These are phyloP conservation scores for Fusarium veterinarium DNA, from an alignment of 2,329 filamentous ascomycete genomes.

Conservation along the genomic window DNA sequence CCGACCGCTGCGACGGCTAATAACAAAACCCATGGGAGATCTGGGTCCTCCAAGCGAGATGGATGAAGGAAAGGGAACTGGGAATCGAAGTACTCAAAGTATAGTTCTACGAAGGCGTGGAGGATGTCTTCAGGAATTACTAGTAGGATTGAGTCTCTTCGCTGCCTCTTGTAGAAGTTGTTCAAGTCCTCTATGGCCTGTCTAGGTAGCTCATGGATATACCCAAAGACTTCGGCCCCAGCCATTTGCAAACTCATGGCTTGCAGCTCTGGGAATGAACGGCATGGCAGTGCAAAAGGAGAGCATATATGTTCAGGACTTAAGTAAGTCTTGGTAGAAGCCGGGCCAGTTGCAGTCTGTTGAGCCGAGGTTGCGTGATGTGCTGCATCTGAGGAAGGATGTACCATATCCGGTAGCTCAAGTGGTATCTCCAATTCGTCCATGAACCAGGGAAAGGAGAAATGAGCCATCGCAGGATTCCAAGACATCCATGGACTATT, in stretches of 20 bases:
- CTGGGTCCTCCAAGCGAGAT: accelerated
- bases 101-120: neutral
- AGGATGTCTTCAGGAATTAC: accelerated
- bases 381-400: accelerated
- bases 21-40: accelerated
- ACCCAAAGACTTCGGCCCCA: neutral
- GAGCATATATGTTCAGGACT: accelerated
- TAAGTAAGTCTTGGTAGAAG: neutral
- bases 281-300: accelerated
- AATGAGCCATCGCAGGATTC: accelerated
- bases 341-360: accelerated
- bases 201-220: neutral
- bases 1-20: neutral
- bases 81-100: neutral
- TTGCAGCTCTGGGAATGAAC: neutral
- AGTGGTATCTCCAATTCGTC: neutral
- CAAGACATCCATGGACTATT: neutral
- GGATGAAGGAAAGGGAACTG: neutral
- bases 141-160: accelerated
- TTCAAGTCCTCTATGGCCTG: neutral
- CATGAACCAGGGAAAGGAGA: neutral
- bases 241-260: neutral
- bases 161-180: neutral
- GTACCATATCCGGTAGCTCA: neutral
- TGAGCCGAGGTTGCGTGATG: accelerated